Percentiles rank a stretch among this genome's conserved stretches.
These are phyloP conservation scores for Fusarium bactridioides DNA, from an alignment of 2,329 filamentous ascomycete genomes.

Conservation along the genomic window DNA sequence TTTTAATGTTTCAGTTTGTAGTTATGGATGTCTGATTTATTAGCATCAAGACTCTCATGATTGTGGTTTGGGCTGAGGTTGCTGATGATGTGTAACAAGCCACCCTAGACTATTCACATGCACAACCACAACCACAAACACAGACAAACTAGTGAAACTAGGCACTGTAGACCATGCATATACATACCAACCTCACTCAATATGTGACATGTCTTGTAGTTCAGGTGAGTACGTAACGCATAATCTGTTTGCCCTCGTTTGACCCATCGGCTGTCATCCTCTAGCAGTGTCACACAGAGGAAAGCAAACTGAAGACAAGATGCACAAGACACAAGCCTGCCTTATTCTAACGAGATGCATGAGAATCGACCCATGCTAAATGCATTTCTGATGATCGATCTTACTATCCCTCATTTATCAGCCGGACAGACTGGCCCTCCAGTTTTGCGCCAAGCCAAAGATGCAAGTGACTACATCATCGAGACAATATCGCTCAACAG, in stretches of 20 bases:
- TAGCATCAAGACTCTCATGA: too few species aligned
- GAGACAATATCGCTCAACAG: constrained; percentile 3
- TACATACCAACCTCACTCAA: too few species aligned
- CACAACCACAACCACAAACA: not conserved
- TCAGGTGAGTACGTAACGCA: not conserved
- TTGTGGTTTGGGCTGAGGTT: not conserved
- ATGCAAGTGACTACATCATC: constrained; percentile 10
- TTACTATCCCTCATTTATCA: not conserved
- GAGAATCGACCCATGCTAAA: not conserved
- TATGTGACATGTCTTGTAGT: not conserved
- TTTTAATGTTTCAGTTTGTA: not conserved
- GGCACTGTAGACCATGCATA: not conserved
- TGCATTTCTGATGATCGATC: not conserved
- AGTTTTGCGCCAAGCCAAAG: not conserved
- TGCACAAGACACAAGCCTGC: not conserved
- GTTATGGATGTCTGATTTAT: rapidly evolving
- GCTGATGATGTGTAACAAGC: not conserved
- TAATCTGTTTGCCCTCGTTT: not conserved
- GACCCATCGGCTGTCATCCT: too few species aligned
- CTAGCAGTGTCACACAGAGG: not conserved
- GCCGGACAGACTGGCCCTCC: not conserved
- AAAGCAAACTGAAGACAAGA: not conserved
- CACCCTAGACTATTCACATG: not conserved
- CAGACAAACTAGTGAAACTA: not conserved
- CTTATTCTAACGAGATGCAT: not conserved